Evolutionary conservation across 805 yeast genomes (phyloP).

Genomic region (Teunomyces atbi): DNA sequence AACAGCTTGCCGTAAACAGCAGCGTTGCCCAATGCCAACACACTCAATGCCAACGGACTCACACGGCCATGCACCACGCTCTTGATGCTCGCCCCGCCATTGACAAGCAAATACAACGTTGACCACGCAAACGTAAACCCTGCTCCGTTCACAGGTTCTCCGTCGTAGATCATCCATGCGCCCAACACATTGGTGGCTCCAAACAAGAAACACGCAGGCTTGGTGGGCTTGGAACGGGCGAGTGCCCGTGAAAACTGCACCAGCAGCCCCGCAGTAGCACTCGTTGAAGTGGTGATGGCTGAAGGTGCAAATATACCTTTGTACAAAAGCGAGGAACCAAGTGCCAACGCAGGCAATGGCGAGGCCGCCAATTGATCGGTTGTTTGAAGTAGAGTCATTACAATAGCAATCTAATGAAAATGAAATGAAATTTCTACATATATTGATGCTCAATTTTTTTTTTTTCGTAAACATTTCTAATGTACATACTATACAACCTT

Average conservation of each 20-base stretch:
- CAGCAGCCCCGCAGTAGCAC: conserved; percentile 14
- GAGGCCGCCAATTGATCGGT: conserved; percentile 7
- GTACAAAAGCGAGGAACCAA: conserved; percentile 10
- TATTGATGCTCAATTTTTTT: not conserved
- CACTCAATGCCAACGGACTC: conserved; percentile 59
- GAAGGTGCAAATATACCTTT: conserved; percentile 9
- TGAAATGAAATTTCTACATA: not conserved
- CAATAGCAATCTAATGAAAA: not conserved
- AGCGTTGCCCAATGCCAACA: conserved; percentile 61
- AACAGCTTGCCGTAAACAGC: conserved; percentile 69
- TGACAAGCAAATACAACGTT: conserved; percentile 65
- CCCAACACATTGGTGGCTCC: conserved; percentile 65
- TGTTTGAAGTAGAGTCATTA: conserved; percentile 1
- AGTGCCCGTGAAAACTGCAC: conserved; percentile 17
- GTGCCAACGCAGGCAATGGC: conserved; percentile 12
- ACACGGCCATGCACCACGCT: conserved; percentile 55
- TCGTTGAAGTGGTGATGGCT: conserved; percentile 2
- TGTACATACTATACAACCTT: conserved; percentile 12
- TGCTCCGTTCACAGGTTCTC: conserved; percentile 74
- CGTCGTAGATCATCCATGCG: conserved; percentile 72
- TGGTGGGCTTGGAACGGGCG: conserved; percentile 32
- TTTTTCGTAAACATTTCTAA: conserved; percentile 6
- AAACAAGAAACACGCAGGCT: conserved; percentile 49
- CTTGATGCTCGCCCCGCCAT: conserved; percentile 57
- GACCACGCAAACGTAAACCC: conserved; percentile 86